Conservation (phyloP, 192 early-diverging fungal species). For the Coemansia sp. region DNA sequence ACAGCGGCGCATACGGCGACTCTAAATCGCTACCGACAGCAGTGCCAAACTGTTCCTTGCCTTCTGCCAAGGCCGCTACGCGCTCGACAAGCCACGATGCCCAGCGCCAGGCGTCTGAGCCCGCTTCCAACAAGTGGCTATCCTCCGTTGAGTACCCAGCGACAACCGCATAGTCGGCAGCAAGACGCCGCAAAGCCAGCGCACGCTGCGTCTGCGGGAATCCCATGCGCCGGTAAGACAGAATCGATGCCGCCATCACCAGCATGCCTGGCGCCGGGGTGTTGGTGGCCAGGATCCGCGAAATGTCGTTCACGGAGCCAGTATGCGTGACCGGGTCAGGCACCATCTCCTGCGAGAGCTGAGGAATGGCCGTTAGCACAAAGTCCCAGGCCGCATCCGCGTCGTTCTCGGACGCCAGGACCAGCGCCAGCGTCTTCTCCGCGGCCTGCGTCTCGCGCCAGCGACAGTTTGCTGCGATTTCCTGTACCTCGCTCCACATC, state of each 20-base stretch:
- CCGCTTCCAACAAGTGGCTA: neutral
- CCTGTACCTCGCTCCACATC: slow-evolving; percentile 8
- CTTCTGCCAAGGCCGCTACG: slow-evolving; percentile 14
- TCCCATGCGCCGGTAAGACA: slow-evolving; percentile 27
- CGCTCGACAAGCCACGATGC: slow-evolving; percentile 17
- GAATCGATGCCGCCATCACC: slow-evolving; percentile 41
- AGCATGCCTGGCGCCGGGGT: slow-evolving; percentile 51
- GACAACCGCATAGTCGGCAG: slow-evolving; percentile 24
- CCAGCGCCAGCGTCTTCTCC: slow-evolving; percentile 50
- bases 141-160: neutral
- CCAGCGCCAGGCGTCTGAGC: slow-evolving; percentile 18
- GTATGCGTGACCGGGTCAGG: neutral
- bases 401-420: slow-evolving; percentile 31
- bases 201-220: slow-evolving; percentile 31
- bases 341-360: slow-evolving; percentile 12
- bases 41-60: slow-evolving; percentile 25
- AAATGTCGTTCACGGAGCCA: neutral
- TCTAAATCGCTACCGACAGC: neutral
- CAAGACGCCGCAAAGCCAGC: slow-evolving; percentile 35
- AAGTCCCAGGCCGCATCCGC: slow-evolving; percentile 49
- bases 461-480: slow-evolving; percentile 5
- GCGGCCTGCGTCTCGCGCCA: slow-evolving; percentile 46
- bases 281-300: neutral
- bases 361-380: slow-evolving; percentile 37
- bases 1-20: slow-evolving; percentile 26